Conservation (phyloP, 768 basidiomycete species). For the Pleurotus ostreatus region DNA sequence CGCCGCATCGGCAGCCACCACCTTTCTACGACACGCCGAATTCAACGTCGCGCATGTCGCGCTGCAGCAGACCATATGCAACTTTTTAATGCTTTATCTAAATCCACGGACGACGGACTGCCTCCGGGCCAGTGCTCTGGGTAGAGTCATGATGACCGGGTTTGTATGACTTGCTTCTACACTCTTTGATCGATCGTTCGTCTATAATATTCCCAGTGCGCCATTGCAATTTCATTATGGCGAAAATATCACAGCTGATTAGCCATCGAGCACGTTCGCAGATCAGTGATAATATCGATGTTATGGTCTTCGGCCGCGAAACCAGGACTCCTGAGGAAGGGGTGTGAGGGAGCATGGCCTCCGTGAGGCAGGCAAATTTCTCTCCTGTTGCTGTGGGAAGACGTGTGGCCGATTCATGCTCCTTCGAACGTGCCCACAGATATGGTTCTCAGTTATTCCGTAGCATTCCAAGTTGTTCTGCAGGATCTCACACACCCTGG, state of each 20-base stretch:
- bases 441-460: not conserved
- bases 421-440: not conserved
- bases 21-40: no score
- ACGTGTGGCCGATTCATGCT: not conserved
- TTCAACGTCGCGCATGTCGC: no score
- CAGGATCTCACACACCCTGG: not conserved
- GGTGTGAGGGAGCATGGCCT: not conserved
- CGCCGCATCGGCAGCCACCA: no score
- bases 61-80: no score
- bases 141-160: conserved; percentile 1
- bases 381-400: not conserved
- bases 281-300: not conserved
- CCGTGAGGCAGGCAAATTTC: not conserved
- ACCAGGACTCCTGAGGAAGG: not conserved
- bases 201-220: not conserved
- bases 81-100: not conserved
- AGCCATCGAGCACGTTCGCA: not conserved
- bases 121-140: not conserved
- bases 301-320: not conserved
- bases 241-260: not conserved
- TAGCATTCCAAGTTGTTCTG: not conserved
- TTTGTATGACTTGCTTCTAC: conserved; percentile 1
- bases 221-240: not conserved
- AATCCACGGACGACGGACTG: not conserved
- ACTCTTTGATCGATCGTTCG: not conserved